These are phyloP conservation scores for Ilex asprella DNA, from an alignment of 257 asterid species.

Conservation along the genomic window DNA sequence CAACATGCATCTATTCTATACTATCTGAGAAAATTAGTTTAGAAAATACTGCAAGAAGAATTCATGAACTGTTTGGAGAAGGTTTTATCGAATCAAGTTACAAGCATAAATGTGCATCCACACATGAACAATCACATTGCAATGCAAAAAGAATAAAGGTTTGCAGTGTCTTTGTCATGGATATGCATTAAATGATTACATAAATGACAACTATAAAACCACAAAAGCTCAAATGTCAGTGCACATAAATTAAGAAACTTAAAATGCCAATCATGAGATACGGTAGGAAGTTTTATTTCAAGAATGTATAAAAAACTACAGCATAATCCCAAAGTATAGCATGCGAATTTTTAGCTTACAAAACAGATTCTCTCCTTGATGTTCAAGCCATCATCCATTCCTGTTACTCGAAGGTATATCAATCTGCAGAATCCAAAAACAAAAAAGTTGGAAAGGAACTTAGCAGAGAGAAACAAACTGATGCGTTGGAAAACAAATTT, in stretches of 20 bases:
- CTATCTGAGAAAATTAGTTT: too few species aligned
- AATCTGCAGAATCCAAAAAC: conserved; percentile 41
- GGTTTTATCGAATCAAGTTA: too few species aligned
- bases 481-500: not conserved
- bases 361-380: conserved; percentile 73
- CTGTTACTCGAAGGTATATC: conserved; percentile 79
- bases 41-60: too few species aligned
- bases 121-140: not conserved
- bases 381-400: conserved; percentile 88
- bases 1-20: too few species aligned
- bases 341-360: conserved; percentile 46
- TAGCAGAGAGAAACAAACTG: conserved; percentile 1
- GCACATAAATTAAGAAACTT: not conserved
- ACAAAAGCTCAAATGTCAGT: not conserved
- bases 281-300: not conserved
- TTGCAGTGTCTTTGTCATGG: too few species aligned
- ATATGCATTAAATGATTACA: not conserved
- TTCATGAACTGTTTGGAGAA: too few species aligned
- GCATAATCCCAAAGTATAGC: conserved; percentile 2
- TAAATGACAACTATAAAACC: not conserved
- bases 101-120: too few species aligned
- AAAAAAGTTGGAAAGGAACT: conserved; percentile 4
- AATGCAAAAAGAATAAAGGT: conserved; percentile 4
- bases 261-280: not conserved
- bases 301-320: not conserved